These are phyloP conservation scores for Anthracocystis panici-leucophaei DNA, from an alignment of 1,284 basidiomycete genomes.

Conservation along the genomic window DNA sequence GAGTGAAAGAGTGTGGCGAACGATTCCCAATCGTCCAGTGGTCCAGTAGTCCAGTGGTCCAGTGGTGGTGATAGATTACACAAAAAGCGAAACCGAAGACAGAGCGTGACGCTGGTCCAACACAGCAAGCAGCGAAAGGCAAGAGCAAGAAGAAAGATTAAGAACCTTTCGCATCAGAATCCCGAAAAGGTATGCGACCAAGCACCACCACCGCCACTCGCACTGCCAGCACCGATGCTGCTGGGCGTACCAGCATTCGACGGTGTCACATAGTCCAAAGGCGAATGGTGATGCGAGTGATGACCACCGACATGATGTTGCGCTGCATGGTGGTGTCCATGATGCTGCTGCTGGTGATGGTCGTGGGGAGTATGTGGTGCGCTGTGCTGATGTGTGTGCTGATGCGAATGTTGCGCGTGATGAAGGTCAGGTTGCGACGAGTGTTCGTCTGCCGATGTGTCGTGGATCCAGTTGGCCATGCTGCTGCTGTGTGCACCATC, in stretches of 20 bases:
- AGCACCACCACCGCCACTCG: slow-evolving; percentile 25
- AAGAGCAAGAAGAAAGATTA: neutral
- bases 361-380: slow-evolving; percentile 21
- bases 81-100: neutral
- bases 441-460: slow-evolving; percentile 32
- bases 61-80: neutral
- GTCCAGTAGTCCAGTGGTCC: neutral
- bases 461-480: slow-evolving; percentile 49
- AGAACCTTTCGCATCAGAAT: slow-evolving; percentile 8
- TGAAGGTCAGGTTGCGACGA: slow-evolving; percentile 35
- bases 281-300: slow-evolving; percentile 45
- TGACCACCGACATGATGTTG: slow-evolving; percentile 14
- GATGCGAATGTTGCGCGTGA: slow-evolving; percentile 21
- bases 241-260: slow-evolving; percentile 38
- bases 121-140: too few relatives aligned
- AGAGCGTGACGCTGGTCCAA: neutral
- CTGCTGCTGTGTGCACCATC: slow-evolving; percentile 16
- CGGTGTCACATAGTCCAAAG: slow-evolving; percentile 34
- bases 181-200: slow-evolving; percentile 43
- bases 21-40: too few relatives aligned
- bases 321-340: slow-evolving; percentile 13
- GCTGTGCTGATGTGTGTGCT: slow-evolving; percentile 20
- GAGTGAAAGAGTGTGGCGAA: too few relatives aligned
- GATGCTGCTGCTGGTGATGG: slow-evolving; percentile 18
- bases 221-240: slow-evolving; percentile 39